A percentile compares a stretch with the other conserved stretches of the same genome.
These are phyloP conservation scores for Elsinoe fawcettii DNA, from an alignment of 2,329 filamentous ascomycete genomes.

Conservation along the genomic window DNA sequence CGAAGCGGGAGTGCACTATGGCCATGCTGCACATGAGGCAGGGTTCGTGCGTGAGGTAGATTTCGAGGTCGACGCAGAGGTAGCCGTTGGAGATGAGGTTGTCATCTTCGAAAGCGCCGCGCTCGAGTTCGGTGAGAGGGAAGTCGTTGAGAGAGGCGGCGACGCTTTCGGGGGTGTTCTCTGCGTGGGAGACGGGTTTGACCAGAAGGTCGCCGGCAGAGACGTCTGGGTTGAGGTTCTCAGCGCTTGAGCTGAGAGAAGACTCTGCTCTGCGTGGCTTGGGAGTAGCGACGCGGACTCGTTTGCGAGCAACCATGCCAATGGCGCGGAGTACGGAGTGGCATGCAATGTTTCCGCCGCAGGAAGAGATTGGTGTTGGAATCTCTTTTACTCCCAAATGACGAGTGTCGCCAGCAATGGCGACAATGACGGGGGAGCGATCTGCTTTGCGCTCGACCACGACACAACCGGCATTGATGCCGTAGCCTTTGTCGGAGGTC, in stretches of 20 bases:
- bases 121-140: conserved; percentile 61
- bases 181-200: conserved; percentile 21
- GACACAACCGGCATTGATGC: conserved; percentile 65
- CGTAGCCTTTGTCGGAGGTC: conserved; percentile 50
- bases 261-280: conserved; percentile 23
- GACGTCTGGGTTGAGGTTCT: conserved; percentile 28
- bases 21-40: conserved; percentile 98
- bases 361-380: conserved; percentile 16
- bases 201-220: conserved; percentile 24
- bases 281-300: conserved; percentile 29
- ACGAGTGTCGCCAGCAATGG: conserved; percentile 68
- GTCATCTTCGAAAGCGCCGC: conserved; percentile 53
- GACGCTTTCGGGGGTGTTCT: conserved; percentile 20
- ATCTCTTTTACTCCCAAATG: conserved; percentile 43
- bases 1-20: conserved; percentile 86
- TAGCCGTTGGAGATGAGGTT: conserved; percentile 71
- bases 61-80: conserved; percentile 84
- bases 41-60: conserved; percentile 92
- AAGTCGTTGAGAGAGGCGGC: conserved; percentile 58
- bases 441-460: conserved; percentile 56
- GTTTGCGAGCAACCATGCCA: conserved; percentile 65
- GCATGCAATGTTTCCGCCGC: conserved; percentile 64
- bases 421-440: conserved; percentile 51
- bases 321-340: conserved; percentile 73
- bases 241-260: conserved; percentile 27